Evolutionary conservation across 2,329 filamentous ascomycete genomes (phyloP), one percentile per base, ranked within the genome.

Genomic region (Claviceps sp.): DNA sequence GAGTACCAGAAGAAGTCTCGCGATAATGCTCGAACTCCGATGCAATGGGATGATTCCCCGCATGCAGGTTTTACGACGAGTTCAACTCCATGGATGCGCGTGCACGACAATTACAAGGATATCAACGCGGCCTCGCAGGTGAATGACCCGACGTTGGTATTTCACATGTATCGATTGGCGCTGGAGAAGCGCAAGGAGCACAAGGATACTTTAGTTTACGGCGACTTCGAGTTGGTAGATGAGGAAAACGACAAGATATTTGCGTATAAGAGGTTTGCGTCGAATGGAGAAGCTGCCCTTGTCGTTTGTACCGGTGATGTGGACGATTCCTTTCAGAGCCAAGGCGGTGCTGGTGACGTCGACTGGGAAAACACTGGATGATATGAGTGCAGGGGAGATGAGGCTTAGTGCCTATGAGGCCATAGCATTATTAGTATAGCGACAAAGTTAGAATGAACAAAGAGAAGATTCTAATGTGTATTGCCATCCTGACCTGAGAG

Each of bases 1-100:
- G 71, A 77, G n/a, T 71, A 82, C 59, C 75, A 78, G 54, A 69
- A 73, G 56, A 79, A 80, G 61, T 79, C 76, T 7, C 67, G 85
- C 22, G 85, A 89, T 64, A 85, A 89, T 63, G 80, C 79, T 7
- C 74, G 85, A 45, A 80, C 82, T 0, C 85, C 85, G 0, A 82
- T 89, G 65, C 83, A 87, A 61, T 89, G 85, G 85, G 73, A 80
- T 55, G 60, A 65, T n/a, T 69, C 66, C 1, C 60, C 67, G 0
- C 75, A 87, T 54, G 83, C 72, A 0, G 85, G 85, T 11, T 89
- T 88, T 67, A 81, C 82, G 0, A 68, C 68, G 1, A 67, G 66
- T 8, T 63, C 62, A 4, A 72, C 71, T 50, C 82, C 84, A 2
- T 89, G 85, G 85, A 88, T 88, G 77, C 74, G 76, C 14, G 76